Conservation (phyloP, 176 grass and related monocot genomes). For the Cenchrus purpureus region DNA sequence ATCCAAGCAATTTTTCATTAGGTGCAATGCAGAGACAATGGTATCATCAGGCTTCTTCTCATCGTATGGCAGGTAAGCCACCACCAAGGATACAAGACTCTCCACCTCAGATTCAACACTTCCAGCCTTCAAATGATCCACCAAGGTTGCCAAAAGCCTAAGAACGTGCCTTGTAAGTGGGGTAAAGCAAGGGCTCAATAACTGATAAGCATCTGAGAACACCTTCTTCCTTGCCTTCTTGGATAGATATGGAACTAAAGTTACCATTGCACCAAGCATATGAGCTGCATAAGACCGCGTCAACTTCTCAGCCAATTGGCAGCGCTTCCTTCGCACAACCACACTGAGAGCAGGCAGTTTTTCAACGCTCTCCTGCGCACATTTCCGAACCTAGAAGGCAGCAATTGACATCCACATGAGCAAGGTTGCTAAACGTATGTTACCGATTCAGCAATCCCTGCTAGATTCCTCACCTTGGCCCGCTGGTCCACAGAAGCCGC, state of each 20-base stretch:
- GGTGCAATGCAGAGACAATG: constrained; percentile 55
- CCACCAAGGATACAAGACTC: constrained; percentile 58
- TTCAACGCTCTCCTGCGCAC: constrained; percentile 70
- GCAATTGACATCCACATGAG: constrained; percentile 19
- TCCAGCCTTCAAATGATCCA: constrained; percentile 62
- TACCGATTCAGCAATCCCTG: neutral
- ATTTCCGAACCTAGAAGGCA: constrained; percentile 72
- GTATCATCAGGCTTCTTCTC: constrained; percentile 80
- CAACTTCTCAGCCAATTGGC: constrained; percentile 66
- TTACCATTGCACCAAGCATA: constrained; percentile 62
- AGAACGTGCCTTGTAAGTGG: constrained; percentile 67
- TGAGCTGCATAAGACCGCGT: too few relatives aligned
- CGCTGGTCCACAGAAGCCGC: constrained; percentile 62
- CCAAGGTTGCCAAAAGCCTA: constrained; percentile 60
- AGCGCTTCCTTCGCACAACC: constrained; percentile 61
- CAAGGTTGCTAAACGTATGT: neutral
- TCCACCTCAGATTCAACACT: constrained; percentile 60
- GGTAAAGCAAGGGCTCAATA: constrained; percentile 57
- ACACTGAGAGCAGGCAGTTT: constrained; percentile 58
- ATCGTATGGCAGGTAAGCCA: constrained; percentile 63
- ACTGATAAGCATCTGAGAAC: constrained; percentile 63
- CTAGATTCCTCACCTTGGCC: constrained; percentile 69
- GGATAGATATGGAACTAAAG: constrained; percentile 60
- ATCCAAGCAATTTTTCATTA: constrained; percentile 67
- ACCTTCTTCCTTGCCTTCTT: constrained; percentile 70